Evolutionary conservation across 1,139 yeast genomes (phyloP), one percentile per base, ranked within the genome.

Genomic region (Nadsonia starkeyi-henricii): DNA sequence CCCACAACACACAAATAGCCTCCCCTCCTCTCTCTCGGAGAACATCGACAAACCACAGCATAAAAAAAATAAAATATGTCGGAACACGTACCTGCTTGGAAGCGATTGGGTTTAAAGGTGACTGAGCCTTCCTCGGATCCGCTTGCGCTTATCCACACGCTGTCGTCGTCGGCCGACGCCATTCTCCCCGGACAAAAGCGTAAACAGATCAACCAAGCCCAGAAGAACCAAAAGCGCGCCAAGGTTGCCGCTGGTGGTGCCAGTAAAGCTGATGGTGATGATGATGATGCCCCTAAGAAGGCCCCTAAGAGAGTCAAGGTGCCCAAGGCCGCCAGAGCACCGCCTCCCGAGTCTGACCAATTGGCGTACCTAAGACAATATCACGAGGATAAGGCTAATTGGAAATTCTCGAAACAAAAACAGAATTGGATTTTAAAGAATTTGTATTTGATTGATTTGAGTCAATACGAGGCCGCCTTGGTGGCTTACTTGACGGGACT

Each of bases 371-470:
- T 89, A 56, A 74, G 79, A 51, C 85, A 78, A 50, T 89, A 77
- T 58, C 68, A 70, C 21, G 70, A 73, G 9, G 86, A 81, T 56
- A 72, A 70, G 51, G 74, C 67, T 0, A 71, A 74, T 33, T 89
- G 97, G 97, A 89, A 88, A 66, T 89, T 89, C 62, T 83, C 94
- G 51, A 89, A 89, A 60, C 95, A 85, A 67, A 88, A 89, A 57
- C 97, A 89, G 63, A 88, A 86, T 61, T 89, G 96, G 96, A 72
- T 89, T 47, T 65, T 88, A 54, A 82, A 81, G 59, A 81, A 86
- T 63, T 67, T 85, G 45, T 73, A 71, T 53, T 55, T 59, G 30
- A 70, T 66, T 17, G 53, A 61, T 39, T 73, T 81, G 18, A 84
- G 81, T 1, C 71, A 66, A 2, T 88, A 85, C 57, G 75, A 72